Evolutionary conservation across 192 early-diverging fungal genomes (phyloP).

Genomic region (Coemansia biformis): DNA sequence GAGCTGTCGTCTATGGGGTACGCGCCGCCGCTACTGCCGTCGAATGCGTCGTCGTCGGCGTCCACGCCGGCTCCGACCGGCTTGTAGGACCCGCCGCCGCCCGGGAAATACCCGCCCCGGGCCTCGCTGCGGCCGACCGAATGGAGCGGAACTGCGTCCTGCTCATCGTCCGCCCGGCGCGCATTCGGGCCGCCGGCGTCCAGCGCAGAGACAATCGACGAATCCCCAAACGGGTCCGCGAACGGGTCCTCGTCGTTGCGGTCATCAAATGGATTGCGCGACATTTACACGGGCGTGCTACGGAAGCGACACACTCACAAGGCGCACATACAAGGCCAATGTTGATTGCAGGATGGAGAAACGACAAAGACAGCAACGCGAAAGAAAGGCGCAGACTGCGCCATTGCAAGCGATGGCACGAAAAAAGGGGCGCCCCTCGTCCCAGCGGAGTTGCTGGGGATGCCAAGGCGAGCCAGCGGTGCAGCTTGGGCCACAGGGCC

Average conservation of each 20-base stretch:
- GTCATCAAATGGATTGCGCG: slow-evolving; percentile 47
- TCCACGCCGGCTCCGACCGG: slow-evolving; percentile 28
- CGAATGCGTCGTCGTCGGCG: slow-evolving; percentile 8
- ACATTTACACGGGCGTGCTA: too few species aligned
- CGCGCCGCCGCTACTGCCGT: neutral
- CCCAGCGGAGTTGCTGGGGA: too few species aligned
- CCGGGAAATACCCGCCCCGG: slow-evolving; percentile 29
- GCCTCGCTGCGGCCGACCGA: slow-evolving; percentile 32
- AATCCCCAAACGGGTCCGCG: slow-evolving; percentile 39
- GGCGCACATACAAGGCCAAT: too few species aligned
- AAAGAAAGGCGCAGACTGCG: too few species aligned
- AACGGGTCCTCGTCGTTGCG: slow-evolving; percentile 33
- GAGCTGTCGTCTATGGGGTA: slow-evolving; percentile 7
- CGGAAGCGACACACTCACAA: too few species aligned
- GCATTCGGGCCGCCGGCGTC: too few species aligned
- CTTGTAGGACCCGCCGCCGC: slow-evolving; percentile 22
- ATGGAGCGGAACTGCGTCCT: slow-evolving; percentile 42
- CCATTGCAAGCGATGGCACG: too few species aligned
- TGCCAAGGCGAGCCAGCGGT: too few species aligned
- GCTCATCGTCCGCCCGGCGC: neutral
- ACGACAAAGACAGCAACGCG: too few species aligned
- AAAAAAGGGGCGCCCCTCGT: too few species aligned
- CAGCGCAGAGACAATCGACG: slow-evolving; percentile 5
- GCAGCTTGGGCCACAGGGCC: too few species aligned
- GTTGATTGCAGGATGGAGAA: too few species aligned